These are phyloP conservation scores for Salvia sclarea DNA, from an alignment of 305 asterid species.

Conservation along the genomic window DNA sequence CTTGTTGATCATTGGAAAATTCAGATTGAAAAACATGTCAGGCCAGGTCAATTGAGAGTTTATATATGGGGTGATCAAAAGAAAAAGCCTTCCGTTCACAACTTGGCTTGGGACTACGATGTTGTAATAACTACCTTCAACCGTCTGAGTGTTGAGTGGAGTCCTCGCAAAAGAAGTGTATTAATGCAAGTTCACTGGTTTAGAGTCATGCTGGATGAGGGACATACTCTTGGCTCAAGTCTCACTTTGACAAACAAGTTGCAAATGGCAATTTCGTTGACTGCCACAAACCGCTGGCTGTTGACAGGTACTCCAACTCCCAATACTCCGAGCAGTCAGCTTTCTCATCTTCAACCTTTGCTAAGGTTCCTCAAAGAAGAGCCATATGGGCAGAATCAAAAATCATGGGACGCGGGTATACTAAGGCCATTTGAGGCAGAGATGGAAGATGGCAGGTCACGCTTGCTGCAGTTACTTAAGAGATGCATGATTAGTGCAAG, in stretches of 20 bases:
- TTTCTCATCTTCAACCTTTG: conserved; percentile 86
- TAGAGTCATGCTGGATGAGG: conserved; percentile 91
- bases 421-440: conserved; percentile 90
- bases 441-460: conserved; percentile 91
- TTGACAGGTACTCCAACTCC: conserved; percentile 99
- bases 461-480: conserved; percentile 77
- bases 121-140: conserved; percentile 90
- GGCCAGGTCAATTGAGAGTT: conserved; percentile 77
- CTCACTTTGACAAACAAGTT: conserved; percentile 84
- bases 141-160: conserved; percentile 96
- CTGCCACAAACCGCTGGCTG: conserved; percentile 91
- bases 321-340: conserved; percentile 92
- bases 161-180: conserved; percentile 73
- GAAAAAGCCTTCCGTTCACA: conserved; percentile 76
- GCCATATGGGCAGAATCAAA: conserved; percentile 74
- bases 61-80: conserved; percentile 85
- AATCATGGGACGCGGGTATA: conserved; percentile 91
- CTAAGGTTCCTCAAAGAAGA: conserved; percentile 93
- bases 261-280: conserved; percentile 84
- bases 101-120: conserved; percentile 95
- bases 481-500: conserved; percentile 98
- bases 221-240: conserved; percentile 97
- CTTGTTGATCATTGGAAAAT: conserved; percentile 93
- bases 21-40: conserved; percentile 83
- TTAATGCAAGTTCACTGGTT: conserved; percentile 97